These are phyloP conservation scores for Botrytis galanthina DNA, from an alignment of 2,329 filamentous ascomycete species.

Conservation along the genomic window DNA sequence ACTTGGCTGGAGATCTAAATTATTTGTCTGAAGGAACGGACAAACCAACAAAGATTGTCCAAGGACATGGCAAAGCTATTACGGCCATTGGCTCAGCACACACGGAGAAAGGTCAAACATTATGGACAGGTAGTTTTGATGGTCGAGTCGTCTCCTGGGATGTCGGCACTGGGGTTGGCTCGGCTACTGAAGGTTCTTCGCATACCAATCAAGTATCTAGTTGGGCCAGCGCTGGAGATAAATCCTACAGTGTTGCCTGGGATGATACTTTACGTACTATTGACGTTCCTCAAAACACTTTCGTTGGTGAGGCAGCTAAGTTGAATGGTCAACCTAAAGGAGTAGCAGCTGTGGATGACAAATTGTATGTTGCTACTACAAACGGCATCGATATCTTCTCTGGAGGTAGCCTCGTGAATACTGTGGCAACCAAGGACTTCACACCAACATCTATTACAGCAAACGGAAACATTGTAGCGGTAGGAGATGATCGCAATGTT, in stretches of 20 bases:
- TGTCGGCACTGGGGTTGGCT: slow-evolving; percentile 63
- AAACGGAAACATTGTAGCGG: slow-evolving; percentile 63
- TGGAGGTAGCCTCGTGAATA: slow-evolving; percentile 59
- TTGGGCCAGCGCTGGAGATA: slow-evolving; percentile 60
- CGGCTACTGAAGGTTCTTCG: slow-evolving; percentile 71
- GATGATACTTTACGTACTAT: slow-evolving; percentile 84
- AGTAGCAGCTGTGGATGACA: slow-evolving; percentile 53
- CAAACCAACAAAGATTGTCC: slow-evolving; percentile 68
- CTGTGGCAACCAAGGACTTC: slow-evolving; percentile 57
- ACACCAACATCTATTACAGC: slow-evolving; percentile 71
- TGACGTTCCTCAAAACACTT: slow-evolving; percentile 72
- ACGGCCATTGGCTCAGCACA: slow-evolving; percentile 67
- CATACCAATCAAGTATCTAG: slow-evolving; percentile 86
- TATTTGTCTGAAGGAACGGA: slow-evolving; percentile 75
- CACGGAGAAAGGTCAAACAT: slow-evolving; percentile 50
- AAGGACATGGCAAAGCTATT: slow-evolving; percentile 89
- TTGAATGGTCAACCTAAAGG: slow-evolving; percentile 80
- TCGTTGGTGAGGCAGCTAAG: slow-evolving; percentile 65
- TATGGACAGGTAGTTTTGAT: slow-evolving; percentile 92
- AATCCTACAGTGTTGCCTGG: slow-evolving; percentile 87
- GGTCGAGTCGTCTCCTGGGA: slow-evolving; percentile 87
- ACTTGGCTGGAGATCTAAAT: slow-evolving; percentile 83
- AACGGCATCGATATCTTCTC: slow-evolving; percentile 59
- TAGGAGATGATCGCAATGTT: slow-evolving; percentile 72
- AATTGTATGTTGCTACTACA: slow-evolving; percentile 50